Percentiles rank a stretch among this genome's conserved stretches.
phyloP scores from a whole-genome alignment of 2,329 filamentous ascomycete genomes.

The Davidsoniella virescens region DNA sequence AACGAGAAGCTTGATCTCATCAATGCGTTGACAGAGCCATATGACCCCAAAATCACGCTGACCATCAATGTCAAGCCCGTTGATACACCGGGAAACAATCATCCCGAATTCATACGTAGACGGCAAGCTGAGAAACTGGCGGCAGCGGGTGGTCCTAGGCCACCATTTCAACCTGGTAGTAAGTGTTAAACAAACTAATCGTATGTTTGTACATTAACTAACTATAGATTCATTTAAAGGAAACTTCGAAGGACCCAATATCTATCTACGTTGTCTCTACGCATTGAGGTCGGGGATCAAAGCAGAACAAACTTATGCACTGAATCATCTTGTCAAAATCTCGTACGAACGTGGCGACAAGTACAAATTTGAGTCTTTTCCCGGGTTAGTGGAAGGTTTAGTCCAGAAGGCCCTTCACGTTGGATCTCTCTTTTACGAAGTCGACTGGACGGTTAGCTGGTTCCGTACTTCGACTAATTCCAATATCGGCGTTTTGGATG shows the following conservation, averaged over 20 bases:
- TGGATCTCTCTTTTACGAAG: slow-evolving; percentile 61
- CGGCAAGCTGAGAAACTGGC: slow-evolving; percentile 9
- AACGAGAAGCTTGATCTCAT: slow-evolving; percentile 12
- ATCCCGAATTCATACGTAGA: slow-evolving; percentile 45
- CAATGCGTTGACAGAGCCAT: slow-evolving; percentile 21
- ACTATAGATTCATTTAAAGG: slow-evolving; percentile 18
- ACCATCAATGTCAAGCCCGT: slow-evolving; percentile 46
- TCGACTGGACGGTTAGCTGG: slow-evolving; percentile 69
- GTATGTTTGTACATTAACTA: slow-evolving; percentile 6
- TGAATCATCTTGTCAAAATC: slow-evolving; percentile 89
- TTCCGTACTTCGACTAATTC: slow-evolving; percentile 31
- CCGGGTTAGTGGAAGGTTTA: slow-evolving; percentile 72
- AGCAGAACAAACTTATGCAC: slow-evolving; percentile 76
- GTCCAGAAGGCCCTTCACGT: slow-evolving; percentile 72
- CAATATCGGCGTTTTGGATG: slow-evolving; percentile 29
- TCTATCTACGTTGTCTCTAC: slow-evolving; percentile 77
- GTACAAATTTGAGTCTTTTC: slow-evolving; percentile 86
- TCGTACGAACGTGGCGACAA: slow-evolving; percentile 90
- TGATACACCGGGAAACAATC: slow-evolving; percentile 58
- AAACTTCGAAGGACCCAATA: slow-evolving; percentile 65
- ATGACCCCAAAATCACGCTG: slow-evolving; percentile 36
- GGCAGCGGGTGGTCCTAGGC: slow-evolving; percentile 31
- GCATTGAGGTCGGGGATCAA: slow-evolving; percentile 65
- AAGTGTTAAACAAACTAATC: slow-evolving; percentile 21
- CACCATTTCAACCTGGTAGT: slow-evolving; percentile 45